A percentile compares a stretch with the other conserved stretches of the same genome.
Evolutionary conservation across 2,329 filamentous ascomycete species (phyloP).

Genomic region (Dactylellina drechsleri): DNA sequence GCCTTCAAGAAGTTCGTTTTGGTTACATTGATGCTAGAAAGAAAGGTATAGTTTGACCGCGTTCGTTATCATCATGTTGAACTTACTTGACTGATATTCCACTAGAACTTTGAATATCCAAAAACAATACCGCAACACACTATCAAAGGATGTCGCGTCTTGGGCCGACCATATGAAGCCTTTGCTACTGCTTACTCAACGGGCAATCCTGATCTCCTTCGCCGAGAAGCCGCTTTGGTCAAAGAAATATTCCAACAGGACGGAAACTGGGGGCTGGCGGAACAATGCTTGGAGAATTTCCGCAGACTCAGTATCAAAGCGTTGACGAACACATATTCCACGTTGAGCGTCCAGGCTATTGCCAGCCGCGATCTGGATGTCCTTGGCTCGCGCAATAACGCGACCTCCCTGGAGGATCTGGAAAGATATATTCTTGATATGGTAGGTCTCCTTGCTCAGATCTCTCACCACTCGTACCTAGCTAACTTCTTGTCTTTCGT

Average conservation of each 20-base stretch:
- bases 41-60: conserved; percentile 65
- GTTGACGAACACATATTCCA: conserved; percentile 77
- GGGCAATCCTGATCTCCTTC: conserved; percentile 69
- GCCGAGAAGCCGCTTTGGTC: conserved; percentile 72
- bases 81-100: conserved; percentile 13
- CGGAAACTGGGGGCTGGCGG: conserved; percentile 76
- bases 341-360: conserved; percentile 68
- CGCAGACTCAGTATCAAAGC: conserved; percentile 79
- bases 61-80: conserved; percentile 23
- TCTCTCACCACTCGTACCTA: neutral
- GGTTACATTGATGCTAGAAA: conserved; percentile 76
- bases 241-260: conserved; percentile 74
- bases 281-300: conserved; percentile 75
- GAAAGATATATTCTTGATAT: conserved; percentile 58
- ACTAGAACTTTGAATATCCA: conserved; percentile 49
- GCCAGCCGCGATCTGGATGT: conserved; percentile 59
- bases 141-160: conserved; percentile 66
- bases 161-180: conserved; percentile 73
- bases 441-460: conserved; percentile 47
- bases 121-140: conserved; percentile 29
- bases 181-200: conserved; percentile 76
- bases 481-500: neutral
- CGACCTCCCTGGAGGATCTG: conserved; percentile 56
- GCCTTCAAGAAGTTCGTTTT: conserved; percentile 93
- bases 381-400: conserved; percentile 55